Percentiles rank a stretch among this genome's conserved stretches.
Conservation (phyloP, 2,329 filamentous ascomycete genomes). For the Penicillium paneum region DNA sequence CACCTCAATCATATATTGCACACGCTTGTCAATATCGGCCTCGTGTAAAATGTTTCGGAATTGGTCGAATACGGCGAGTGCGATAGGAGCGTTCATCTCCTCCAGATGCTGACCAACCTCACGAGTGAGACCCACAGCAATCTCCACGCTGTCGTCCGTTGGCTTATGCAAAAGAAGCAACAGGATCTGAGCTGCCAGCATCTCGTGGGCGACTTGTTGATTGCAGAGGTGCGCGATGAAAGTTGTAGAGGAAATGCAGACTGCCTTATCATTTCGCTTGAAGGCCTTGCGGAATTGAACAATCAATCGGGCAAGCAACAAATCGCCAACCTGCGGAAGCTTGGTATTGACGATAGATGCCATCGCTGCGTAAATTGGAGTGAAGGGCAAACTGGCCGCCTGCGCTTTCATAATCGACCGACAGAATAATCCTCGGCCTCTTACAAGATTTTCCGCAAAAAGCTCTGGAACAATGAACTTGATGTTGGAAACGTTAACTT, state of each 20-base stretch:
- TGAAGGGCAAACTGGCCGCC: slow-evolving; percentile 91
- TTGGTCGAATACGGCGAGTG: slow-evolving; percentile 89
- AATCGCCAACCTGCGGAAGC: slow-evolving; percentile 86
- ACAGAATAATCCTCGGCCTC: slow-evolving; percentile 89
- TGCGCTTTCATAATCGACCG: slow-evolving; percentile 98
- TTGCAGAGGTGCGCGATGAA: slow-evolving; percentile 96
- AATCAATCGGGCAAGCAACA: slow-evolving; percentile 79
- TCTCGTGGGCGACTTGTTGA: slow-evolving; percentile 91
- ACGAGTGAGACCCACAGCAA: slow-evolving; percentile 86
- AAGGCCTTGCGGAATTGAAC: slow-evolving; percentile 95
- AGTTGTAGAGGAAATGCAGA: slow-evolving; percentile 87
- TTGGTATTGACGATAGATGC: slow-evolving; percentile 97
- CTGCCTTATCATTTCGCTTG: slow-evolving; percentile 93
- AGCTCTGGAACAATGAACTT: slow-evolving; percentile 95
- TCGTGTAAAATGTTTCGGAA: slow-evolving; percentile 95
- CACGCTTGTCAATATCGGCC: slow-evolving; percentile 92
- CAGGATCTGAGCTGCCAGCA: slow-evolving; percentile 87
- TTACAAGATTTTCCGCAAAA: slow-evolving; percentile 89
- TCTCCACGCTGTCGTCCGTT: slow-evolving; percentile 95
- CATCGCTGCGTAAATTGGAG: slow-evolving; percentile 93
- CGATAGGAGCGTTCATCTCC: slow-evolving; percentile 87
- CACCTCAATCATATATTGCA: slow-evolving; percentile 99
- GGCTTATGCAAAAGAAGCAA: slow-evolving; percentile 91
- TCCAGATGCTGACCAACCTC: slow-evolving; percentile 93
- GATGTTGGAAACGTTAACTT: slow-evolving; percentile 97